Percentiles rank a stretch among this genome's conserved stretches.
phyloP scores from a whole-genome alignment of 1,284 basidiomycete genomes.

The Leccinum fallax region DNA sequence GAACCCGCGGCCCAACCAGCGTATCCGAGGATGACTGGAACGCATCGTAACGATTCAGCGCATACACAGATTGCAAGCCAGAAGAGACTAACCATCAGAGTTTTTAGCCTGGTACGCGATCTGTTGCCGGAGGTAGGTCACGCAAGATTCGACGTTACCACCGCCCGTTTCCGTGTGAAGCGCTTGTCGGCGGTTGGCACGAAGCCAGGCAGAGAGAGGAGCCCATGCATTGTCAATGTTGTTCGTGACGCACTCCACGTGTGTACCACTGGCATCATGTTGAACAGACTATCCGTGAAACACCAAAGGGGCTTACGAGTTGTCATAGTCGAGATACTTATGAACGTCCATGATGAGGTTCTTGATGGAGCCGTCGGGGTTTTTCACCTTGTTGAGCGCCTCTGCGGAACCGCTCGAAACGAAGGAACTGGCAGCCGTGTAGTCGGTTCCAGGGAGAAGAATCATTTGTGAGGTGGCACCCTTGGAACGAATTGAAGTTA shows the following conservation, averaged over 20 bases:
- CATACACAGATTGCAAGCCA: background rate
- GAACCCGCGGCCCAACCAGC: conserved; percentile 47
- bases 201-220: conserved; percentile 52
- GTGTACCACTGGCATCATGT: conserved; percentile 33
- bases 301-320: conserved; percentile 39
- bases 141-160: conserved; percentile 52
- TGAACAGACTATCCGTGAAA: conserved; percentile 9
- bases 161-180: conserved; percentile 68
- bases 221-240: conserved; percentile 53
- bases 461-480: conserved; percentile 54
- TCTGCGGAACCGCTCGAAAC: conserved; percentile 56
- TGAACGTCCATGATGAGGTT: conserved; percentile 64
- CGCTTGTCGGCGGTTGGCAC: conserved; percentile 54
- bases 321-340: conserved; percentile 64
- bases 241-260: conserved; percentile 44
- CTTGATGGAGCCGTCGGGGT: conserved; percentile 52
- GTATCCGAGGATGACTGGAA: conserved; percentile 46
- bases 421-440: conserved; percentile 52
- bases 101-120: conserved; percentile 53
- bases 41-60: conserved; percentile 22
- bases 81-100: conserved; percentile 44
- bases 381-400: conserved; percentile 51
- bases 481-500: conserved; percentile 53
- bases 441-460: conserved; percentile 57
- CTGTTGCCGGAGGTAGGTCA: conserved; percentile 49